phyloP scores from a whole-genome alignment of 2,329 filamentous ascomycete genomes.

The Xylariaceae sp. region DNA sequence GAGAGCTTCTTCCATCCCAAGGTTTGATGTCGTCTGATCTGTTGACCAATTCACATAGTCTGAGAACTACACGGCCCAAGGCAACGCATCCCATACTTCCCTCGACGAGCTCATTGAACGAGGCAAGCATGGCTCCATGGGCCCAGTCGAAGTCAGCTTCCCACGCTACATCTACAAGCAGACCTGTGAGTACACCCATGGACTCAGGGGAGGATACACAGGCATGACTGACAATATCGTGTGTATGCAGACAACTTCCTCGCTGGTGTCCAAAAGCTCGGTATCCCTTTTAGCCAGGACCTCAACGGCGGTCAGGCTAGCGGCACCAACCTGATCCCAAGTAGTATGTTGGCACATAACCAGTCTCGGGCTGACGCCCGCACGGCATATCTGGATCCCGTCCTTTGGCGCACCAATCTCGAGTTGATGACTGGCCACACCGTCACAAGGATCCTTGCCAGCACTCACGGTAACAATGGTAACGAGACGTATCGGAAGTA shows the following conservation, averaged over 20 bases:
- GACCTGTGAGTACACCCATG: constrained; percentile 30
- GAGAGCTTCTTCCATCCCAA: not conserved
- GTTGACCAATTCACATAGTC: constrained; percentile 23
- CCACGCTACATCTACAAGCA: constrained; percentile 38
- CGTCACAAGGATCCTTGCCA: constrained; percentile 35
- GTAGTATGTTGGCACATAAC: constrained; percentile 35
- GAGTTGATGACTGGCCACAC: constrained; percentile 37
- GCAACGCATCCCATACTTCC: constrained; percentile 21
- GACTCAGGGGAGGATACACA: too few species aligned
- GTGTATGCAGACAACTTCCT: constrained; percentile 34
- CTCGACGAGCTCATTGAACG: constrained; percentile 28
- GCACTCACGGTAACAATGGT: constrained; percentile 19
- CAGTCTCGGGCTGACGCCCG: constrained; percentile 39
- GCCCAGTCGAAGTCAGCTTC: constrained; percentile 37
- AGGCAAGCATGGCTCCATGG: constrained; percentile 32
- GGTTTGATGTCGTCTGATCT: not conserved
- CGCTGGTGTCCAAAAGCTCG: constrained; percentile 35
- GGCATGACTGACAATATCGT: constrained; percentile 9
- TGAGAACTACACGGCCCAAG: constrained; percentile 34
- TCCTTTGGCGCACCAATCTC: constrained; percentile 35
- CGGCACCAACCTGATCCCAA: constrained; percentile 36
- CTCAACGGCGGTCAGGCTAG: constrained; percentile 35
- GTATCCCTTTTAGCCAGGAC: constrained; percentile 34
- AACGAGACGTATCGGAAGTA: constrained; percentile 14
- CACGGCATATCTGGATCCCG: constrained; percentile 37